Percentiles rank a stretch among this genome's conserved stretches.
Evolutionary conservation across 148 eudicot species (phyloP).

Genomic region (Arctostaphylos glauca): DNA sequence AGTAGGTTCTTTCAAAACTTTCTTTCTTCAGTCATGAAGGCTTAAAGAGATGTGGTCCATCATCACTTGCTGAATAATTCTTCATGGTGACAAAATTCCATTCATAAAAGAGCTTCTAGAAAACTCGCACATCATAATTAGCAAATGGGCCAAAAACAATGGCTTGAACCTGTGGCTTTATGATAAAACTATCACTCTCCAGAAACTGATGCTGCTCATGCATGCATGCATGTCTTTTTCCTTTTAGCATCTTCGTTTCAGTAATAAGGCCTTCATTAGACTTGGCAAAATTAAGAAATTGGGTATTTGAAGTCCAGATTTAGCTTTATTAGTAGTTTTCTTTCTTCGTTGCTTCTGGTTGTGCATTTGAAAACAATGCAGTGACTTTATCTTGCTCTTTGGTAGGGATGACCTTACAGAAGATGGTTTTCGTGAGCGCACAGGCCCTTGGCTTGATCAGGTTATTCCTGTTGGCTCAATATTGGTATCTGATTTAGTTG

Average conservation of each 20-base stretch:
- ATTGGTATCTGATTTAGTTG: background rate
- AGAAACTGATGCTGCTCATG: background rate
- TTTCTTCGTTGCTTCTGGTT: background rate
- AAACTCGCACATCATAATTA: background rate
- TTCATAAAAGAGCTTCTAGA: background rate
- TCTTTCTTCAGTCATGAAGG: background rate
- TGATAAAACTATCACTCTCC: background rate
- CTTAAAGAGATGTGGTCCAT: background rate
- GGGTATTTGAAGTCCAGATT: constrained; percentile 1
- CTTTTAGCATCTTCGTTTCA: background rate
- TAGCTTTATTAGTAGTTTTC: background rate
- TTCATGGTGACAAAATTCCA: background rate
- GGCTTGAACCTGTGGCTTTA: background rate
- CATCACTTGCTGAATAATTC: background rate
- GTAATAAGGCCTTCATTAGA: background rate
- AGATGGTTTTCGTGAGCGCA: constrained; percentile 44
- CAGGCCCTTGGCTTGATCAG: constrained; percentile 93
- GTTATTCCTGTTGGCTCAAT: constrained; percentile 27
- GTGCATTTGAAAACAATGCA: background rate
- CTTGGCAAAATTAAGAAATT: background rate
- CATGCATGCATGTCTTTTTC: background rate
- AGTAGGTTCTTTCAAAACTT: background rate
- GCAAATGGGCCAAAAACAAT: background rate
- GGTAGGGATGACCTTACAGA: constrained; percentile 68
- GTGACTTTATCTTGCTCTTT: constrained; percentile 10